A percentile compares a stretch with the other conserved stretches of the same genome.
phyloP scores from a whole-genome alignment of 192 early-diverging fungal species.

The Anaeromyces robustus region DNA sequence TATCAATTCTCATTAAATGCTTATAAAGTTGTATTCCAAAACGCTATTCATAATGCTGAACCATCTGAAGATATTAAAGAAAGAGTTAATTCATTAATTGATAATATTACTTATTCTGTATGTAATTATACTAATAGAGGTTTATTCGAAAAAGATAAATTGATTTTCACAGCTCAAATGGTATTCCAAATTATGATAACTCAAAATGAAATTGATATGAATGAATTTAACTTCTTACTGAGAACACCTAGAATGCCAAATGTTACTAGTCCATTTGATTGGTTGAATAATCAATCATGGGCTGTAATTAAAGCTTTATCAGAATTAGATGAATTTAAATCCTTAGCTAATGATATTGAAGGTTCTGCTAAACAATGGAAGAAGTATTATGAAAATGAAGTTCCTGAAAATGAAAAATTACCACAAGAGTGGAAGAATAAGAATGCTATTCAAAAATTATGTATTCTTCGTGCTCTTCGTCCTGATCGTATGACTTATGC shows the following conservation, averaged over 20 bases:
- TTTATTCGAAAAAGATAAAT: constrained; percentile 46
- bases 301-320: constrained; percentile 41
- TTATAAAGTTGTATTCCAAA: constrained; percentile 51
- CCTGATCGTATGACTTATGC: constrained; percentile 53
- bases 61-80: constrained; percentile 45
- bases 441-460: constrained; percentile 39
- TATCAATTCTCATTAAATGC: constrained; percentile 55
- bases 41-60: constrained; percentile 36
- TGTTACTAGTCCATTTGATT: constrained; percentile 37
- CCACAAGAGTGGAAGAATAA: constrained; percentile 58
- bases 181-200: constrained; percentile 45
- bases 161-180: constrained; percentile 47
- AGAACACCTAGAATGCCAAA: constrained; percentile 26
- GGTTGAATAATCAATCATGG: constrained; percentile 31
- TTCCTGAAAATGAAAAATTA: constrained; percentile 47
- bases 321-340: constrained; percentile 34
- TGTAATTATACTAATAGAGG: constrained; percentile 46
- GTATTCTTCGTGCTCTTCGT: constrained; percentile 39
- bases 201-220: constrained; percentile 31
- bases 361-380: constrained; percentile 51
- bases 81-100: constrained; percentile 31
- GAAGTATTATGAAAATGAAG: constrained; percentile 49
- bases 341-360: constrained; percentile 42
- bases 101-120: constrained; percentile 45
- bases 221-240: constrained; percentile 43